Base-by-base conservation (phyloP, 129 eudicot species). In the Escallonia rubra region DNA sequence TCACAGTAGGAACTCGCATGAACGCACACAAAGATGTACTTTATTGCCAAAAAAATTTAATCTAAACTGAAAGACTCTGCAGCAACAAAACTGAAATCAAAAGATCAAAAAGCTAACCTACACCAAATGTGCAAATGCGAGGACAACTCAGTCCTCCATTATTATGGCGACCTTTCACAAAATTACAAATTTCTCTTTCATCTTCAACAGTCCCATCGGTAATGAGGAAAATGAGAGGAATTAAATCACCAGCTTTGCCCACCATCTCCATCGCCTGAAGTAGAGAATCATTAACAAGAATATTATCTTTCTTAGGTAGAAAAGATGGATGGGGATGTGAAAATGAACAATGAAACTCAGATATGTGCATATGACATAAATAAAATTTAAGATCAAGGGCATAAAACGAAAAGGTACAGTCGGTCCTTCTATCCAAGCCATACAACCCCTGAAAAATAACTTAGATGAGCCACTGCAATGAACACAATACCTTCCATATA, bases 181-280 rank as follows among this genome's bases (percentile, higher is more conserved):
- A 58, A 34, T 87, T 77, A 78, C 99, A 89, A 68, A 94, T 89
- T 41, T 86, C 86, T 65, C 64, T 87, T 72, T 94, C 99, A 81
- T 94, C 84, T 74, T 81, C 97, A 69, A 89, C 96, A 65, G 93
- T 57, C 54, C 99, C 99, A 57, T 94, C 99, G 8, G 99, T 94
- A 63, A 89, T 73, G 64, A 94, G 93, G 45, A 89, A 89, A 48
- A 84, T 68, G 57, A 76, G 44, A 39, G 96, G 86, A 61, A 94
- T 73, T 10, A 81, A 66, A 47, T 79, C 86, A 49, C 77, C 74
- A 4, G 67, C 47, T 59, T 82, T 72, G 11, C 87, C 79, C 74
- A 87, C 66, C 87, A 94, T 74, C 75, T 85, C 76, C 60, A 89
- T 59, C 56, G 99, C 99, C 99, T 94, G 68, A 14, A 75, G 34